Evolutionary conservation across 352 stramenopile species (phyloP).

Genomic region (Globisporangium acanthophoron): DNA sequence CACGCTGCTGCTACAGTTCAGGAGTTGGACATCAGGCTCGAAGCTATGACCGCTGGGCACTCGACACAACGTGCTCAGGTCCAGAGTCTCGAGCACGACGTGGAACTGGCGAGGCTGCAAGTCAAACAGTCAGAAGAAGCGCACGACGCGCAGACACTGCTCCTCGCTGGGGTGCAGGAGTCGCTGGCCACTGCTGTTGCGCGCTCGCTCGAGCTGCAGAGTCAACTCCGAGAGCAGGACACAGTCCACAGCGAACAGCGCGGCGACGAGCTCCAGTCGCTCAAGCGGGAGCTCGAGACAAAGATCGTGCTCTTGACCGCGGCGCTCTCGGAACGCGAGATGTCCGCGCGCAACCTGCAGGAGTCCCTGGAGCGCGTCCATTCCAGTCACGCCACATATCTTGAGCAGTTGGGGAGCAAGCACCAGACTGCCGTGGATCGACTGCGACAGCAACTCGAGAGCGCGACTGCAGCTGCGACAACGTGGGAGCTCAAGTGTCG

Average conservation of each 20-base stretch:
- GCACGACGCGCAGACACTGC: constrained; percentile 2
- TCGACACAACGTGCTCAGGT: neutral
- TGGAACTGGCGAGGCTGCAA: neutral
- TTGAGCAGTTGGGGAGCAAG: constrained; percentile 1
- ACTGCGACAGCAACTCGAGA: neutral
- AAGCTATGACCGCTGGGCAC: neutral
- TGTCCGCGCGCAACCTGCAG: neutral
- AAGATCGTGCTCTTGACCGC: neutral
- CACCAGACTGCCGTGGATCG: neutral
- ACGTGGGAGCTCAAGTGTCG: constrained; percentile 8
- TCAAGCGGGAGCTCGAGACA: constrained; percentile 2
- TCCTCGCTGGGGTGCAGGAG: neutral
- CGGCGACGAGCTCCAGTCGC: neutral
- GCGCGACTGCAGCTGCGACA: neutral
- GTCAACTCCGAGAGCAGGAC: neutral
- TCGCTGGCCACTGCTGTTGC: neutral
- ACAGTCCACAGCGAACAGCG: neutral
- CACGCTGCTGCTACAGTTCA: neutral
- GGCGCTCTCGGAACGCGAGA: constrained; percentile 1
- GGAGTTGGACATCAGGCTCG: neutral
- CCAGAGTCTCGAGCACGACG: neutral
- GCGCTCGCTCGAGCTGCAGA: neutral
- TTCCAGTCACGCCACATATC: neutral
- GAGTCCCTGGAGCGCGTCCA: constrained; percentile 4
- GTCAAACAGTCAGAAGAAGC: neutral